These are phyloP conservation scores for Aspergillus fructus DNA, from an alignment of 2,329 filamentous ascomycete genomes.

Conservation along the genomic window DNA sequence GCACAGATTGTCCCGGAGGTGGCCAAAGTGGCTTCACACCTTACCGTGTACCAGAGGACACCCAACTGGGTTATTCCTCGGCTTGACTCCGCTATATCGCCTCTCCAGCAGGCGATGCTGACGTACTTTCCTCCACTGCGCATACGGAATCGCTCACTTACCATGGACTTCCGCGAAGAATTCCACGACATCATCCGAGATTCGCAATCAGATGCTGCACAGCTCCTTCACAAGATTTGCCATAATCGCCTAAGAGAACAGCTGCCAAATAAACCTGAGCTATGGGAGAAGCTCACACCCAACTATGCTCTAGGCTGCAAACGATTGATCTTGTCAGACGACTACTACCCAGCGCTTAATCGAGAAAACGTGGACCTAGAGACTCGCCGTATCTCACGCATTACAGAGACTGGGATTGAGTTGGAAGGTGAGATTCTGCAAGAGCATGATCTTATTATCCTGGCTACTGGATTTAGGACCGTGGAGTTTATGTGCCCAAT, in stretches of 20 bases:
- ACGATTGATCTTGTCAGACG: constrained; percentile 54
- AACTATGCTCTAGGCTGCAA: constrained; percentile 58
- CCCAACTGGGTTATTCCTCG: constrained; percentile 62
- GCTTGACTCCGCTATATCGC: constrained; percentile 47
- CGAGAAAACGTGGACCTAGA: constrained; percentile 53
- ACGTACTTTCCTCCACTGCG: constrained; percentile 53
- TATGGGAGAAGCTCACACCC: constrained; percentile 57
- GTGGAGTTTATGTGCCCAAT: constrained; percentile 61
- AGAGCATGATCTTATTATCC: constrained; percentile 57
- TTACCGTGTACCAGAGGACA: constrained; percentile 59
- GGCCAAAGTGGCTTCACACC: constrained; percentile 48
- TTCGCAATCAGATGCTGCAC: constrained; percentile 39
- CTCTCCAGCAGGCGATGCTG: constrained; percentile 45
- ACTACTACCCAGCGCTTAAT: constrained; percentile 55
- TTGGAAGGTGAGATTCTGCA: constrained; percentile 41
- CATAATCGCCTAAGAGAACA: constrained; percentile 46
- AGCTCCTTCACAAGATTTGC: constrained; percentile 39
- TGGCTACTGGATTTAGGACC: constrained; percentile 60
- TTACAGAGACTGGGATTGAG: constrained; percentile 50
- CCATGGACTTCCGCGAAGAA: constrained; percentile 58
- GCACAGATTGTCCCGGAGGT: constrained; percentile 61
- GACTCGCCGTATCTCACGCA: constrained; percentile 48
- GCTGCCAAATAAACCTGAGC: constrained; percentile 49
- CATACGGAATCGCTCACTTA: constrained; percentile 49
- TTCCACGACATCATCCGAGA: constrained; percentile 47